A percentile compares a stretch with the other conserved stretches of the same genome.
phyloP scores from a whole-genome alignment of 768 basidiomycete genomes.

The Cystofilobasidium bisporidii region DNA sequence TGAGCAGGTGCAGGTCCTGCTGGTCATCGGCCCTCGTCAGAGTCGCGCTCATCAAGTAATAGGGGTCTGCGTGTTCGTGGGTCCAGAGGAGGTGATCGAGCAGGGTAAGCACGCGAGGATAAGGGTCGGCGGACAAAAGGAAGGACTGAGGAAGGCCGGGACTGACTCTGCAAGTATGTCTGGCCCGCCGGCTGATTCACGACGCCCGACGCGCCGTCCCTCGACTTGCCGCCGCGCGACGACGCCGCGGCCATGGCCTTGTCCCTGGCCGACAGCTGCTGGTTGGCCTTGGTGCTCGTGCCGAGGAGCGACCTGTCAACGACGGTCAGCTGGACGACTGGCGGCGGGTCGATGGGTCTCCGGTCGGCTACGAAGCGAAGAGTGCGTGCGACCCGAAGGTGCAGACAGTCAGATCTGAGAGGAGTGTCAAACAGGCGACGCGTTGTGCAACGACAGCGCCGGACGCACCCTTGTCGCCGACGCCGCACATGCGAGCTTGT shows the following conservation, averaged over 20 bases:
- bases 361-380: constrained; percentile 58
- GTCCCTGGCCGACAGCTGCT: neutral
- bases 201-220: neutral
- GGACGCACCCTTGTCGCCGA: constrained; percentile 56
- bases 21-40: constrained; percentile 51
- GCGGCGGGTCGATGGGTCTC: constrained; percentile 92
- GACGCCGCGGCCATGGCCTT: neutral
- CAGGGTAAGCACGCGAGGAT: too few relatives aligned
- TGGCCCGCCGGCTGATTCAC: neutral
- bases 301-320: constrained; percentile 45
- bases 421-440: constrained; percentile 1
- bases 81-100: neutral
- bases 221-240: neutral
- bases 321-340: constrained; percentile 88
- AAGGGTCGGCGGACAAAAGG: too few relatives aligned
- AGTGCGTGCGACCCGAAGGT: too few relatives aligned
- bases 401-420: neutral
- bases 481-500: constrained; percentile 47
- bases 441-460: neutral
- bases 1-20: constrained; percentile 75
- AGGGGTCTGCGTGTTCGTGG: constrained; percentile 49
- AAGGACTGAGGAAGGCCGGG: neutral
- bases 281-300: constrained; percentile 9
- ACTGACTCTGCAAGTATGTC: constrained; percentile 39
- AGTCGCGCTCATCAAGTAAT: constrained; percentile 62